Conservation (phyloP, 1,139 yeast species). For the Pneumocystis canis region DNA sequence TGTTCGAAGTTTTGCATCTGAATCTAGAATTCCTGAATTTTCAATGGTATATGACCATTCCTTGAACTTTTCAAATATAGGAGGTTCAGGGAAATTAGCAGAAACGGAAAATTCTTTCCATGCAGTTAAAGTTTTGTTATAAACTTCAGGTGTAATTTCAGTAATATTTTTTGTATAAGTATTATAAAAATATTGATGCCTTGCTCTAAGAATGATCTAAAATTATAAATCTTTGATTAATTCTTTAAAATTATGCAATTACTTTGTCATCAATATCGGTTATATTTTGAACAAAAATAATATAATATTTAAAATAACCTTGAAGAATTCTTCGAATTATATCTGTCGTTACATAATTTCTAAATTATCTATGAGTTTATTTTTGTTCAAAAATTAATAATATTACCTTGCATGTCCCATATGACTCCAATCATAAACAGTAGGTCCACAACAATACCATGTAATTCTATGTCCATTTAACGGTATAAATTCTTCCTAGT, state of each 20-base stretch:
- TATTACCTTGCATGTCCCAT: conserved; percentile 78
- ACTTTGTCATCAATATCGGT: conserved; percentile 89
- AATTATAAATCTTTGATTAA: background rate
- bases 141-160: conserved; percentile 28
- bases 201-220: conserved; percentile 71
- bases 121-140: conserved; percentile 31
- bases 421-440: conserved; percentile 92
- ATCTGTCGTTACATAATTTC: conserved; percentile 90
- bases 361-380: background rate
- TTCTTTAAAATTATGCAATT: background rate
- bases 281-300: conserved; percentile 82
- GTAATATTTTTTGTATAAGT: conserved; percentile 25
- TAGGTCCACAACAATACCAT: conserved; percentile 98
- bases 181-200: conserved; percentile 72
- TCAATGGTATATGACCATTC: conserved; percentile 42
- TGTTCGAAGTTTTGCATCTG: conserved; percentile 78
- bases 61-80: conserved; percentile 29
- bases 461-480: conserved; percentile 45
- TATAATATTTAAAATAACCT: conserved; percentile 80
- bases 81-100: conserved; percentile 43
- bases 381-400: conserved; percentile 14
- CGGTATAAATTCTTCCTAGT: conserved; percentile 46
- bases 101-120: conserved; percentile 36
- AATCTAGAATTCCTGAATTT: conserved; percentile 34
- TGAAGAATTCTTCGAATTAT: conserved; percentile 76